Conservation (phyloP, 768 basidiomycete species). For the Collybia nuda region DNA sequence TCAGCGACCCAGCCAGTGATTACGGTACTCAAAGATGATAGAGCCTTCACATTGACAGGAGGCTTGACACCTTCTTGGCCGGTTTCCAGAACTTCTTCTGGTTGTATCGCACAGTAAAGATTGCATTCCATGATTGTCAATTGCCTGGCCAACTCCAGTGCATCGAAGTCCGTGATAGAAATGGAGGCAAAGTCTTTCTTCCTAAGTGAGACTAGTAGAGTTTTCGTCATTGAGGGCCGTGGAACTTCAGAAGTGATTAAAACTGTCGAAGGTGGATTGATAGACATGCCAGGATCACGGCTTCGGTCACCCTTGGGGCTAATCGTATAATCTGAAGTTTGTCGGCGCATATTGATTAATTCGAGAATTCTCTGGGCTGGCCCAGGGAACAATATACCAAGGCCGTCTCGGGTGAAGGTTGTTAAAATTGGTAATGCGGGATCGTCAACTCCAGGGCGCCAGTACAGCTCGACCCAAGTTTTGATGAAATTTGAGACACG, state of each 20-base stretch:
- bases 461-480: slow-evolving; percentile 90
- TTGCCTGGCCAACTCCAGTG: slow-evolving; percentile 90
- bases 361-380: slow-evolving; percentile 76
- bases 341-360: slow-evolving; percentile 55
- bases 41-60: slow-evolving; percentile 74
- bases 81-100: slow-evolving; percentile 87
- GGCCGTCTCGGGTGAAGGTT: slow-evolving; percentile 61
- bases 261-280: slow-evolving; percentile 54
- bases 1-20: slow-evolving; percentile 97
- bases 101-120: slow-evolving; percentile 80
- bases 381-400: slow-evolving; percentile 61
- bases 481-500: slow-evolving; percentile 93
- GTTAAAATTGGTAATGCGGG: slow-evolving; percentile 55
- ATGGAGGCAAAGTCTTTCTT: slow-evolving; percentile 63
- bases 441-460: slow-evolving; percentile 77
- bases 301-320: slow-evolving; percentile 62
- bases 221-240: slow-evolving; percentile 83
- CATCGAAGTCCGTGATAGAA: slow-evolving; percentile 86
- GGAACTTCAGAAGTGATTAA: slow-evolving; percentile 68
- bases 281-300: slow-evolving; percentile 75
- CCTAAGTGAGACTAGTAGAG: slow-evolving; percentile 65
- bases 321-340: slow-evolving; percentile 43
- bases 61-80: slow-evolving; percentile 69
- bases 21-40: slow-evolving; percentile 85
- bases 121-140: slow-evolving; percentile 91